phyloP scores from a whole-genome alignment of 805 yeast species.

The Zygoascus bituminiphila region DNA sequence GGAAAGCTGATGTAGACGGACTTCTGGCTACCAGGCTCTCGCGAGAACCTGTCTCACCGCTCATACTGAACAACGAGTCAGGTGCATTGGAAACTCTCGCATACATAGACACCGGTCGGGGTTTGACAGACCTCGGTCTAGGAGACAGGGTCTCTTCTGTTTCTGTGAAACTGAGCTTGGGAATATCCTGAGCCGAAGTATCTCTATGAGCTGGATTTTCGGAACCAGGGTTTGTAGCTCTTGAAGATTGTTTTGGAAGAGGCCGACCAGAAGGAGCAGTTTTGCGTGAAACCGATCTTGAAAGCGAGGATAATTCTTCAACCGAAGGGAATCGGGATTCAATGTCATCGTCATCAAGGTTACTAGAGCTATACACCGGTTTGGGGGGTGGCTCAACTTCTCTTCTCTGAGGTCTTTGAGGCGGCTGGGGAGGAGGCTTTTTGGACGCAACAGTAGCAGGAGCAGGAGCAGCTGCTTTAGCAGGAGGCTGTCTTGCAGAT shows the following conservation, averaged over 20 bases:
- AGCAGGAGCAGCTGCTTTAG: background rate
- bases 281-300: constrained; percentile 6
- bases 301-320: constrained; percentile 25
- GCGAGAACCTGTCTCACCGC: background rate
- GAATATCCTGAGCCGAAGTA: constrained; percentile 5
- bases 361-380: background rate
- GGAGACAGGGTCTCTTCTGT: background rate
- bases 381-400: background rate
- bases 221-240: background rate
- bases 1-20: constrained; percentile 1
- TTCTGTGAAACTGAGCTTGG: constrained; percentile 3
- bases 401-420: background rate
- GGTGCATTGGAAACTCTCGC: background rate
- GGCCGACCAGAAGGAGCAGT: background rate
- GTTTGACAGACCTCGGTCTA: background rate
- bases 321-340: constrained; percentile 27
- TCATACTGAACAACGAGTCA: background rate
- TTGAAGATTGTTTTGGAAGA: background rate
- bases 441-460: background rate
- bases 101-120: constrained; percentile 7
- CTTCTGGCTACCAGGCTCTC: background rate
- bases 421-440: background rate
- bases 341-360: constrained; percentile 14
- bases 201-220: background rate
- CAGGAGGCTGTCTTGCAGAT: background rate